Evolutionary conservation across 2,329 filamentous ascomycete species (phyloP), one percentile per base, ranked within the genome.

Genomic region (Myotisia sp.): DNA sequence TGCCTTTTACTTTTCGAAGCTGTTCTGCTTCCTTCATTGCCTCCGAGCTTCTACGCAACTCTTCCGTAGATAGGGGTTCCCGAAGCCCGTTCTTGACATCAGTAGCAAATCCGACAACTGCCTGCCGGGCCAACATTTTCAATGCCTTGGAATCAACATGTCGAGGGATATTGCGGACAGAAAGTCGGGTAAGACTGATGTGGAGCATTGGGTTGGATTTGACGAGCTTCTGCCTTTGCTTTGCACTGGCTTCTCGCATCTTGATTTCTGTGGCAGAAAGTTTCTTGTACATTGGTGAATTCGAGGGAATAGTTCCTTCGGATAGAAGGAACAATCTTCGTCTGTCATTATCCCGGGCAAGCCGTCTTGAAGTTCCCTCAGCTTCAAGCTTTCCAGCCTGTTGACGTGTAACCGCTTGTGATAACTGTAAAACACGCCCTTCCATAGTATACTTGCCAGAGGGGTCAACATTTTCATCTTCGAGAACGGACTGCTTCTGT

Each of bases 51-150:
- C 90, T 76, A 10, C 72, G 64, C 34, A 82, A 69, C 55, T 98
- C 92, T 49, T 98, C 90, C 51, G 81, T 85, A n/a, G 82, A 90
- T 3, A 98, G 67, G 13, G 77, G 78, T 42, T 79, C 63, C 18
- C 90, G 78, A 22, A 68, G 68, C 9, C 82, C 83, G 18, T 67
- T 68, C 53, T 86, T 92, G 44, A 87, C 84, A 48, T 98, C 90
- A 41, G 69, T 79, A 26, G 90, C 86, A 50, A 98, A 98, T 1
- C 84, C 86, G 31, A 95, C 90, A 8, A 94, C 74, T n/a, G 83
- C 90, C 55, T 90, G 74, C 44, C 90, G 75, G 7, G 90, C 90
- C 29, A 98, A 70, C 26, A 82, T 78, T 56, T 98, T 98, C 33
- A 98, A 68, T 35, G 83, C 81, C 57, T 92, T 95, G 16, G 82